A percentile compares a stretch with the other conserved stretches of the same genome.
Evolutionary conservation across 306 rosid genomes (phyloP).

Genomic region (Quercus bicolor): DNA sequence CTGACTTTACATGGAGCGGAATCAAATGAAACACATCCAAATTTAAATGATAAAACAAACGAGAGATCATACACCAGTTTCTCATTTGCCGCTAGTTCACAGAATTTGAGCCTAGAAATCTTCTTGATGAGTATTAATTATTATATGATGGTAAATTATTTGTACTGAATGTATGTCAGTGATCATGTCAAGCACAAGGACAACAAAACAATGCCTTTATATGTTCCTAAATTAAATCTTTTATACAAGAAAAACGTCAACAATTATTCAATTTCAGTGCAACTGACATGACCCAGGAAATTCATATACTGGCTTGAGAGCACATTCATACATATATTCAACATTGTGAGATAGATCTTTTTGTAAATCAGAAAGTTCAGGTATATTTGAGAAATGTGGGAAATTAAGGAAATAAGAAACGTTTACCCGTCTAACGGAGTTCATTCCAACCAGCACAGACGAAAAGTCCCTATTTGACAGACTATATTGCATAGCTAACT

Average conservation of each 20-base stretch:
- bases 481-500: constrained; percentile 94
- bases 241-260: constrained; percentile 9
- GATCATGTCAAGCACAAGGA: neutral
- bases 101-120: constrained; percentile 1
- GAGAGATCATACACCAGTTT: neutral
- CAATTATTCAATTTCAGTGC: neutral
- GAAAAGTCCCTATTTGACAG: constrained; percentile 79
- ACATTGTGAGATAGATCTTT: neutral
- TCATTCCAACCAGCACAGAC: constrained; percentile 87
- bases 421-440: constrained; percentile 64
- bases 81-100: neutral
- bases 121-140: constrained; percentile 1
- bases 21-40: neutral
- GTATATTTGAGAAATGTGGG: constrained; percentile 17
- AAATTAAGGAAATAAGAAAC: constrained; percentile 15
- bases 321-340: constrained; percentile 14
- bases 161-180: neutral
- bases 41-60: neutral
- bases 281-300: neutral
- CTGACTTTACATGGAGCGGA: neutral
- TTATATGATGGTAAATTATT: neutral
- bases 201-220: neutral
- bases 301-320: constrained; percentile 1
- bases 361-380: neutral
- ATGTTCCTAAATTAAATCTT: neutral